Percentiles rank a stretch among this genome's conserved stretches.
Conservation (phyloP, 139 green algal species). For the Chlamydomonas sp. region DNA sequence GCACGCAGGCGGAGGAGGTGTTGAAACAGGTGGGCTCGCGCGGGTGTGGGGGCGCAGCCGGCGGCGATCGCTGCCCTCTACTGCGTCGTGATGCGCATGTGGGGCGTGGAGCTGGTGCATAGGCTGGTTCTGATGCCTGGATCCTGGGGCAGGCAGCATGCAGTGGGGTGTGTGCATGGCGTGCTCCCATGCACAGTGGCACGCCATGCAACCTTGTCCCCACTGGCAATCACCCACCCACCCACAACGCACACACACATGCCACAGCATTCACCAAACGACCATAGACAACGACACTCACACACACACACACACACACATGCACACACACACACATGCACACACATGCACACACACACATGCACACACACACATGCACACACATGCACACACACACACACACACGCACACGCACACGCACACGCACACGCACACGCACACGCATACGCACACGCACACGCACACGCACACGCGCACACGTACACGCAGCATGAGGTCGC, state of each 20-base stretch:
- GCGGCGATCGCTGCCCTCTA: not conserved
- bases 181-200: not conserved
- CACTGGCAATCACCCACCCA: too few species aligned
- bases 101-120: too few species aligned
- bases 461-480: not conserved
- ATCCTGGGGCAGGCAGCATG: not conserved
- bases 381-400: not conserved
- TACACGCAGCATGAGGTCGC: conserved; percentile 49
- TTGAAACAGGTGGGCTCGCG: conserved; percentile 57
- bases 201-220: too few species aligned
- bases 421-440: not conserved
- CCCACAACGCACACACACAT: too few species aligned
- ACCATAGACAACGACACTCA: too few species aligned
- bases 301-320: too few species aligned
- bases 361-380: too few species aligned
- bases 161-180: not conserved
- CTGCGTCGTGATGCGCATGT: too few species aligned
- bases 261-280: too few species aligned
- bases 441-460: not conserved
- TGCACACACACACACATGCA: too few species aligned
- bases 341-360: too few species aligned
- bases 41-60: not conserved
- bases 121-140: too few species aligned
- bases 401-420: not conserved
- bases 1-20: conserved; percentile 56